phyloP scores from a whole-genome alignment of 78 protist species.

The Trichosphaerium sp. region DNA sequence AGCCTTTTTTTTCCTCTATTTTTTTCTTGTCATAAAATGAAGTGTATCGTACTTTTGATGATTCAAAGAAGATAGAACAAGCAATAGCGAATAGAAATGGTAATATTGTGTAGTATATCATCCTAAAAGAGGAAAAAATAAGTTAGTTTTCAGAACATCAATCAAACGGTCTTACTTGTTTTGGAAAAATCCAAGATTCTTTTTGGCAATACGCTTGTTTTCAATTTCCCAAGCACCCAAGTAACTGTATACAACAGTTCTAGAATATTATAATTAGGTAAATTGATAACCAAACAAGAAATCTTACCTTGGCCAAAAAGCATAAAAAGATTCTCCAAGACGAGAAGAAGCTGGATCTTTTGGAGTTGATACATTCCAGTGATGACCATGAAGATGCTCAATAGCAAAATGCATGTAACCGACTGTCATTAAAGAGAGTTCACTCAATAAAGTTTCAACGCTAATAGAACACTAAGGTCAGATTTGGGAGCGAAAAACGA shows the following conservation, averaged over 20 bases:
- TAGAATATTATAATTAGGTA: too few species aligned
- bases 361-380: conserved; percentile 6
- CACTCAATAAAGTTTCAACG: background rate
- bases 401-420: conserved; percentile 1
- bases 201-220: background rate
- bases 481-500: too few species aligned
- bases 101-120: background rate
- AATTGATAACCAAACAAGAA: too few species aligned
- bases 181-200: background rate
- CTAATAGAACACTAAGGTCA: too few species aligned
- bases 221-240: background rate
- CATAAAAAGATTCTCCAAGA: conserved; percentile 1
- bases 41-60: too few species aligned
- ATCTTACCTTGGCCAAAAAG: conserved; percentile 7
- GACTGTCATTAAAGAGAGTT: background rate
- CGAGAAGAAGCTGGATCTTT: conserved; percentile 18
- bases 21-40: too few species aligned
- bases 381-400: conserved; percentile 21
- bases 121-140: too few species aligned
- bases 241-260: background rate
- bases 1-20: too few species aligned
- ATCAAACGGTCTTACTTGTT: too few species aligned
- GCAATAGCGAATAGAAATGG: background rate
- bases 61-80: background rate
- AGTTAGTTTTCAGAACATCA: too few species aligned